Percentiles rank a stretch among this genome's conserved stretches.
Conservation (phyloP, 352 stramenopile species). For the Peronospora tabacina region DNA sequence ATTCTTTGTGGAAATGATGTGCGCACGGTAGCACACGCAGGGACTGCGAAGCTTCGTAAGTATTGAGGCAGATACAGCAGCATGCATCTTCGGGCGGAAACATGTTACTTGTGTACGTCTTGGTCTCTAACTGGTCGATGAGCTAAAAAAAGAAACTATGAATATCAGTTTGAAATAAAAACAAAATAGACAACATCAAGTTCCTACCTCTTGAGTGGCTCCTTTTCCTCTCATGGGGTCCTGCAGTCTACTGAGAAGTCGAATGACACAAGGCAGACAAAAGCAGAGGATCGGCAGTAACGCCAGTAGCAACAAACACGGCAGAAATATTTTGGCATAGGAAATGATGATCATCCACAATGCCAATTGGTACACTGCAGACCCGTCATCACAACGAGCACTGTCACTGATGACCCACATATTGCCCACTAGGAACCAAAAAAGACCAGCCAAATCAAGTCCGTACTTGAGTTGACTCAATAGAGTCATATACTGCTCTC, state of each 20-base stretch:
- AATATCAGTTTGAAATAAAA: background rate
- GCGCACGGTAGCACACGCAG: conserved; percentile 91
- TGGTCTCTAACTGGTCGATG: conserved; percentile 57
- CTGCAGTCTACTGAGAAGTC: conserved; percentile 84
- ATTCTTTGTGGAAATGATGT: conserved; percentile 94
- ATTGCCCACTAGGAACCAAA: conserved; percentile 85
- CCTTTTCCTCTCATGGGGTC: conserved; percentile 85
- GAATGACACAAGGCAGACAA: conserved; percentile 90
- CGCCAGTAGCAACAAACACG: conserved; percentile 84
- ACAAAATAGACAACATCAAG: background rate
- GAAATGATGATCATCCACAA: conserved; percentile 90
- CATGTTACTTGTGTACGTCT: conserved; percentile 52
- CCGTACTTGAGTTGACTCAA: conserved; percentile 78
- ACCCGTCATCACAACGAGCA: conserved; percentile 69
- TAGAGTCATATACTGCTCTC: conserved; percentile 60
- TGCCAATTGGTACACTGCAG: conserved; percentile 71
- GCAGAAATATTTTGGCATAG: conserved; percentile 90
- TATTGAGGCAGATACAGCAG: conserved; percentile 89
- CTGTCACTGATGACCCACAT: conserved; percentile 86
- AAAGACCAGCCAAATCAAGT: conserved; percentile 63
- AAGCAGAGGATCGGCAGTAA: conserved; percentile 90
- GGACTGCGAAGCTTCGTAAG: conserved; percentile 84
- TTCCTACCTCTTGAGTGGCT: conserved; percentile 57
- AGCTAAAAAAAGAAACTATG: conserved; percentile 25
- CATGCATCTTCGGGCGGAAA: conserved; percentile 76